phyloP scores from a whole-genome alignment of 345 rosid species.

The Tarenaya hassleriana region DNA sequence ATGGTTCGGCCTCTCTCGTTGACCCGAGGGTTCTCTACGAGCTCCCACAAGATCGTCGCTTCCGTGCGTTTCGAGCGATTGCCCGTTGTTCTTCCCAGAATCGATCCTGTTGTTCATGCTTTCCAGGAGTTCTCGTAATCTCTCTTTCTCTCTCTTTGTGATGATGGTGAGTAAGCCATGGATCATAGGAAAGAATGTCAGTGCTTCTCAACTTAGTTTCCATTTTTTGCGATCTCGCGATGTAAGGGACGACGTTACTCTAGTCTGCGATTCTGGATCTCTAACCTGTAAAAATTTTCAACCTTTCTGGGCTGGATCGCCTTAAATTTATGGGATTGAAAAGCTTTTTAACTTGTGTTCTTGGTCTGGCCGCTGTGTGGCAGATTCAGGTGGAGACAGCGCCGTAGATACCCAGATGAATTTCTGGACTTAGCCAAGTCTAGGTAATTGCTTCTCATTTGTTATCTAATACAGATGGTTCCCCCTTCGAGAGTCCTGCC shows the following conservation, averaged over 20 bases:
- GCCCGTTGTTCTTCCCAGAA: conserved; percentile 84
- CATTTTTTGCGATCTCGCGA: not conserved
- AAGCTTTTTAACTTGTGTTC: not conserved
- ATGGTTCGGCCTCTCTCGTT: conserved; percentile 28
- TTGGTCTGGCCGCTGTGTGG: conserved; percentile 9
- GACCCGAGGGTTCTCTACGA: conserved; percentile 45
- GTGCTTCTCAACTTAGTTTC: not conserved
- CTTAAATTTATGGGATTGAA: conserved; percentile 2
- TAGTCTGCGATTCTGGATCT: not conserved
- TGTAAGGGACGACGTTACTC: not conserved
- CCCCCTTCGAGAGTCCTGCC: not conserved
- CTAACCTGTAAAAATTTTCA: not conserved
- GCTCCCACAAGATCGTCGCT: conserved; percentile 71
- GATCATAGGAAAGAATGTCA: not conserved
- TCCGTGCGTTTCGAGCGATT: conserved; percentile 93
- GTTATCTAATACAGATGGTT: not conserved
- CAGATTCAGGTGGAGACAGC: conserved; percentile 89
- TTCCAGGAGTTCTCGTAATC: conserved; percentile 94
- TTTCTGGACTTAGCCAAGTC: conserved; percentile 81
- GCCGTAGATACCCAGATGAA: conserved; percentile 86
- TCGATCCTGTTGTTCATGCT: conserved; percentile 79
- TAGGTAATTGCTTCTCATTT: conserved; percentile 31
- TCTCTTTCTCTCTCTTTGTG: not conserved
- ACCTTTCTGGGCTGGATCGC: not conserved
- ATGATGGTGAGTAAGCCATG: conserved; percentile 7